These are phyloP conservation scores for Mallotus nudiflorus DNA, from an alignment of 345 rosid species.

Conservation along the genomic window DNA sequence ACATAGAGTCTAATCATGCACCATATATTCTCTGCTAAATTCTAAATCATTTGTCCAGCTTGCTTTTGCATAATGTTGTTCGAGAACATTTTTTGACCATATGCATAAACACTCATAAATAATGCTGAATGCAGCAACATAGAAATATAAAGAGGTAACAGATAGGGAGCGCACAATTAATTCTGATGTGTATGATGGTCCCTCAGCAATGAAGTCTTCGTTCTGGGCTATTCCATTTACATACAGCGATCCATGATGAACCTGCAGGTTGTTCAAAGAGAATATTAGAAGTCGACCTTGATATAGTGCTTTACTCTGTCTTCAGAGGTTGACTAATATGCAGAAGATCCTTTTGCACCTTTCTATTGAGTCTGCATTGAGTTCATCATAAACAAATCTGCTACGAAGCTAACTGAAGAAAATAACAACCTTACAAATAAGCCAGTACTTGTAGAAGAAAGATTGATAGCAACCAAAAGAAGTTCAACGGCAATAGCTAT, in stretches of 20 bases:
- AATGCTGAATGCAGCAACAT: background rate
- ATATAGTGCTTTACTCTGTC: background rate
- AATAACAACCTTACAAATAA: background rate
- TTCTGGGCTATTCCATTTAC: slow-evolving; percentile 41
- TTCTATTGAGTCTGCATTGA: background rate
- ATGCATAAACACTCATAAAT: slow-evolving; percentile 4
- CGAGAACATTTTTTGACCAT: background rate
- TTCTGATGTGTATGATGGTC: slow-evolving; percentile 35
- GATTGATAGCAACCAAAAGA: background rate
- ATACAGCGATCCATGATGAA: slow-evolving; percentile 37
- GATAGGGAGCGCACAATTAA: slow-evolving; percentile 40
- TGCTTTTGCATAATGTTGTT: background rate
- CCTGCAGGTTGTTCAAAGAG: slow-evolving; percentile 24
- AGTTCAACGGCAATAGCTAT: background rate
- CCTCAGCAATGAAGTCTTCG: slow-evolving; percentile 39
- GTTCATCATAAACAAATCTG: slow-evolving; percentile 8
- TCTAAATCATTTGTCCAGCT: no score
- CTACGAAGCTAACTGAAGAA: slow-evolving; percentile 5
- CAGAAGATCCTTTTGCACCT: background rate
- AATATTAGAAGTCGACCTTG: background rate
- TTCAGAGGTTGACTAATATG: background rate
- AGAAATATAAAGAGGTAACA: slow-evolving; percentile 7
- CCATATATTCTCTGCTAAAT: background rate
- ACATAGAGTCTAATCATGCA: no score
- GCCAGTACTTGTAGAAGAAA: background rate